Evolutionary conservation across 371 early-diverging fungal genomes (phyloP).

Genomic region (Apophysomyces elegans): DNA sequence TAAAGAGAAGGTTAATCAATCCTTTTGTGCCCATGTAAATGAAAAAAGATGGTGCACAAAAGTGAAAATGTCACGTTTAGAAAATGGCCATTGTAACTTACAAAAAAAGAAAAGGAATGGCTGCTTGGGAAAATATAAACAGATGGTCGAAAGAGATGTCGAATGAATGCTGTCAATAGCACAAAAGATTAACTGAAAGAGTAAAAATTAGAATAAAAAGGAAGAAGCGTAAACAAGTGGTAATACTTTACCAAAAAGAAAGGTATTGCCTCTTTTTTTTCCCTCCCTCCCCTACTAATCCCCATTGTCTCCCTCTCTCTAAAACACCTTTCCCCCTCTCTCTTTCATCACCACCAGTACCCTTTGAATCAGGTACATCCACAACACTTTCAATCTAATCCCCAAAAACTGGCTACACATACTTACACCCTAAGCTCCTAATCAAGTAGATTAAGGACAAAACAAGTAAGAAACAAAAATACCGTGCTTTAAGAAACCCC

Average conservation of each 20-base stretch:
- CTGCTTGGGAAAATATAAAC: slow-evolving; percentile 8
- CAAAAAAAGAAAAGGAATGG: slow-evolving; percentile 3
- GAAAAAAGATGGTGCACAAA: slow-evolving; percentile 7
- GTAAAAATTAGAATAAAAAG: neutral
- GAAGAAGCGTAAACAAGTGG: neutral
- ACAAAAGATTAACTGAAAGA: neutral
- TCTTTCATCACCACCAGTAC: no score
- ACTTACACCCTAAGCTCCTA: no score
- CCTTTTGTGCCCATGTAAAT: slow-evolving; percentile 5
- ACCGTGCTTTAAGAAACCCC: no score
- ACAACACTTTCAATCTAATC: no score
- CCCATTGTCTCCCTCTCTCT: neutral
- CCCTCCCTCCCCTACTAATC: slow-evolving; percentile 4
- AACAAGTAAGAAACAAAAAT: no score
- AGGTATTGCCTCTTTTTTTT: neutral
- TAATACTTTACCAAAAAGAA: neutral
- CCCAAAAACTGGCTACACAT: no score
- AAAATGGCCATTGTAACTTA: slow-evolving; percentile 3
- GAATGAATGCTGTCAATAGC: slow-evolving; percentile 5
- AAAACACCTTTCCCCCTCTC: neutral
- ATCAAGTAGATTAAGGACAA: no score
- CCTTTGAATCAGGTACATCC: no score
- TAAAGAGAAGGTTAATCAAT: neutral
- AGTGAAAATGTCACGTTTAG: slow-evolving; percentile 9
- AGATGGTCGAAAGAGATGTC: slow-evolving; percentile 9